Base-by-base conservation (phyloP, 1,139 yeast species). In the Blastobotrys aristatus region DNA sequence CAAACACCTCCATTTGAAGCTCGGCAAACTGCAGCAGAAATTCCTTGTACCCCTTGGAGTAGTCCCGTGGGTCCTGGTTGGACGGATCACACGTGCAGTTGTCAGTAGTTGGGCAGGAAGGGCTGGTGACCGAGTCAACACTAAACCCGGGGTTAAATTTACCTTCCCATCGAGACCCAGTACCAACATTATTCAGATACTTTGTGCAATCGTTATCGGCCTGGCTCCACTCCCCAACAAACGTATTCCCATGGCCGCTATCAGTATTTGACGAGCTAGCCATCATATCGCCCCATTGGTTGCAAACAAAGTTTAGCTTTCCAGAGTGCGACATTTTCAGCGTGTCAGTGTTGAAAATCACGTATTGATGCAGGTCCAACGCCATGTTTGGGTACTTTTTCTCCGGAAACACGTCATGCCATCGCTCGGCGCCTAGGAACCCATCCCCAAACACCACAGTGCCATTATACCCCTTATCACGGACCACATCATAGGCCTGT, bases 151-250 rank as follows among this genome's bases (percentile, higher is more conserved):
- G 62, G 40, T 56, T 50, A 46, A 52, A 63, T 13, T 54, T 54
- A 22, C 89, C 94, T 41, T 84, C 87, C 73, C 79, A 87, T 59
- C 96, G 76, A 17, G 95, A 80, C 44, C 96, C 95, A 49, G 80
- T 74, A n/a, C 87, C 87, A 30, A 85, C 95, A 61, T 95, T 95
- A 62, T 89, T 89, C 50, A 89, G 68, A 89, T 94, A 87, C 52
- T 71, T 71, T 16, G 94, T 81, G 71, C 97, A 89, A 68, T 89
- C 97, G n/a, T 94, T 88, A 59, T 88, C 77, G 2, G 96, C 96
- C 39, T 89, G 96, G 36, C 89, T 75, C 83, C 88, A 89, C 70
- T 89, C 96, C 53, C 96, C 97, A 48, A 79, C 75, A 43, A 88
- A 74, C 45, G 79, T 79, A 73, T 49, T 65, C 50, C 70, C 92